These are phyloP conservation scores for Venturia oleaginea DNA, from an alignment of 2,329 filamentous ascomycete genomes.

Conservation along the genomic window DNA sequence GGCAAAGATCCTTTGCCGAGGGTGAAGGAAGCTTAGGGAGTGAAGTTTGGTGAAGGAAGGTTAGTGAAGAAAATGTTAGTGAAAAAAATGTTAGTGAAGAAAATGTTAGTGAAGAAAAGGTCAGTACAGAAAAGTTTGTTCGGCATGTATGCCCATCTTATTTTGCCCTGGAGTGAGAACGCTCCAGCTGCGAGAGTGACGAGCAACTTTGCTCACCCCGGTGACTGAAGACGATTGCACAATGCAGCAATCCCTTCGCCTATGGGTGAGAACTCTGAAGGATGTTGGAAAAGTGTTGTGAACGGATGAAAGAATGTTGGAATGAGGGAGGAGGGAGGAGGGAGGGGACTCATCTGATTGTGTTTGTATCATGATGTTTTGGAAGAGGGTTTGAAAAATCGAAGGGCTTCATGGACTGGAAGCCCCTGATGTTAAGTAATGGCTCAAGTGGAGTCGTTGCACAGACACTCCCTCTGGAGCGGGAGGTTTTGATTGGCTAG, in stretches of 20 bases:
- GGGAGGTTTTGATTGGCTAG: background rate
- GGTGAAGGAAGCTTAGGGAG: too few species aligned
- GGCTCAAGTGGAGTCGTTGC: too few species aligned
- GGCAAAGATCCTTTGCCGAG: background rate
- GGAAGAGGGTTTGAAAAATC: too few species aligned
- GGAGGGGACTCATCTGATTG: too few species aligned
- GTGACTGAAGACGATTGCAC: background rate
- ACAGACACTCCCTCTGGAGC: background rate
- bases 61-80: too few species aligned
- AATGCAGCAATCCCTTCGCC: background rate
- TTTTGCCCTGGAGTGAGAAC: background rate
- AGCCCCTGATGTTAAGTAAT: too few species aligned
- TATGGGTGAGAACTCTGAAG: background rate
- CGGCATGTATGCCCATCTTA: background rate
- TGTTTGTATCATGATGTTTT: too few species aligned
- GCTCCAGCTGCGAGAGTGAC: background rate
- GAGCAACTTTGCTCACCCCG: background rate
- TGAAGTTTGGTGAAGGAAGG: too few species aligned
- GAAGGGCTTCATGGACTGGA: too few species aligned
- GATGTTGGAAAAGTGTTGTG: background rate
- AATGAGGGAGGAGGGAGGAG: background rate
- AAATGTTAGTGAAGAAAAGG: too few species aligned
- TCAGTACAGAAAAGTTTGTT: too few species aligned
- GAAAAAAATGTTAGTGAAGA: too few species aligned
- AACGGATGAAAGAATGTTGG: background rate